Conservation (phyloP, 192 early-diverging fungal genomes). For the Coemansia sp. region DNA sequence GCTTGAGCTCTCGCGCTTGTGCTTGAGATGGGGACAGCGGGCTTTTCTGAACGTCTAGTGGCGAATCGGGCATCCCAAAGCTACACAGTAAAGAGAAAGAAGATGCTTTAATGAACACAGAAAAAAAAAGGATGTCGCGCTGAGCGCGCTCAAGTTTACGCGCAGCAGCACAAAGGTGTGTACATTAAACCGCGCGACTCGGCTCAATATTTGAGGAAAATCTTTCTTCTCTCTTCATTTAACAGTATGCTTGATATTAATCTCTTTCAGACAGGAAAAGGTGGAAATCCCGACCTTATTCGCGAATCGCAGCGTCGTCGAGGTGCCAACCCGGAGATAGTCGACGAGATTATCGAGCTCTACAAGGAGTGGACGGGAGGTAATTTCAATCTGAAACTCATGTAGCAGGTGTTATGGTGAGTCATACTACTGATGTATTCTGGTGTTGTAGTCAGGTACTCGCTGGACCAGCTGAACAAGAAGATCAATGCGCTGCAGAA, state of each 20-base stretch:
- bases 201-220: background rate
- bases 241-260: slow-evolving; percentile 89
- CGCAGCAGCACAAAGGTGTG: too few species aligned
- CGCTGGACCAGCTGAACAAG: slow-evolving; percentile 86
- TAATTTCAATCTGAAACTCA: slow-evolving; percentile 40
- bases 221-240: slow-evolving; percentile 2
- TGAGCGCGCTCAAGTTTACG: too few species aligned
- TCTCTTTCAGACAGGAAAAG: slow-evolving; percentile 83
- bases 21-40: background rate
- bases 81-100: too few species aligned
- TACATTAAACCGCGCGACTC: background rate
- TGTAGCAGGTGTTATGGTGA: background rate
- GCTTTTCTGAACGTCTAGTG: background rate
- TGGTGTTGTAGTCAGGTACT: slow-evolving; percentile 65
- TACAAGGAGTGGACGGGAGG: slow-evolving; percentile 88
- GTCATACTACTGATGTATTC: background rate
- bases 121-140: too few species aligned
- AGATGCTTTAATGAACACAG: too few species aligned
- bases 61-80: background rate
- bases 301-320: slow-evolving; percentile 91
- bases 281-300: slow-evolving; percentile 90
- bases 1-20: slow-evolving; percentile 31
- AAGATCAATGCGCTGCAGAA: slow-evolving; percentile 90
- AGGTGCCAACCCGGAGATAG: slow-evolving; percentile 75
- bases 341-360: slow-evolving; percentile 87